Evolutionary conservation across 1,284 basidiomycete genomes (phyloP), one percentile per base, ranked within the genome.

Genomic region (Dichomitus squalens): DNA sequence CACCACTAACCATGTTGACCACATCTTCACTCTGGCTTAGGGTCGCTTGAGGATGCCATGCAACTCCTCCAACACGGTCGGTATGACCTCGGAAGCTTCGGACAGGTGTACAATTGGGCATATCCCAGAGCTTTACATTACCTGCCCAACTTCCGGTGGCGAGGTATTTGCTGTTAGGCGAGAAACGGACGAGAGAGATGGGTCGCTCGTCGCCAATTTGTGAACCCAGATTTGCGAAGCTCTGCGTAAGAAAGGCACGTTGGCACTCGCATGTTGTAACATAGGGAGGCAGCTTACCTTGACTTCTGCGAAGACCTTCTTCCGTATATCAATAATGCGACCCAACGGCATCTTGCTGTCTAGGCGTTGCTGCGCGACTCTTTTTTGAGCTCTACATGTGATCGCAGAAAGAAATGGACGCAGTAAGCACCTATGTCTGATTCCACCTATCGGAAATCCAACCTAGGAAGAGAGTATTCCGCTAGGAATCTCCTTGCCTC

Each of bases 191-290:
- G 75, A 93, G 89, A 1, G 95, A 92, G 60, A 99, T 86, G 1
- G 96, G 95, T 49, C 97, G 84, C 63, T 97, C 95, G 70, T 98
- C 97, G 50, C 95, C 96, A 65, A 98, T 95, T 80, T 99, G 97
- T 0, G 96, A 98, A 25, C 97, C 97, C 44, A 98, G 84, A 67
- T 94, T 96, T 47, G 88, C 83, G 72, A 92, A 96, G 70, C 87
- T 90, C 92, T 96, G 67, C 1, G 14, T 0, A 36, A 21, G 40
- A 25, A 2, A 35, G 35, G 6, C 4, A 43, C 23, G 21, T 44
- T 12, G 16, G 2, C 16, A 36, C 14, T 2, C 47, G 47, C 53
- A 31, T 20, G 48, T 50, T 21, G 5, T 20, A 44, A 18, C 23
- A 12, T 18, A 41, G 29, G 39, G 51, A 29, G 1, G 16, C 20